Base-by-base conservation (phyloP, 768 basidiomycete species). In the Clavulina sp. region DNA sequence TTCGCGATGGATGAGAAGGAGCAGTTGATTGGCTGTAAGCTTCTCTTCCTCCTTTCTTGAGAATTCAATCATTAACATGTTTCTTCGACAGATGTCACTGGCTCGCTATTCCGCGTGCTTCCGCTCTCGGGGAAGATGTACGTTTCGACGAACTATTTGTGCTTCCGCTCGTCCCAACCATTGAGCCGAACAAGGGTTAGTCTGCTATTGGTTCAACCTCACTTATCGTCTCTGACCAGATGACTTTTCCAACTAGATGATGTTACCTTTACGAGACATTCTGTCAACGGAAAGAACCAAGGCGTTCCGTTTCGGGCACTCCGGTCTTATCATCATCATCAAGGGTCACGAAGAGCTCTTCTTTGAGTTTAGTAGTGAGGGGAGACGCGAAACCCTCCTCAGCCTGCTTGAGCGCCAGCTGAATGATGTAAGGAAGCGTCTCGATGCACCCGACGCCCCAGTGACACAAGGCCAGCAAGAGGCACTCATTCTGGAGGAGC, bases 321-420 rank as follows among this genome's bases (percentile, higher is more conserved):
- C 83, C 60, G 93, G 93, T 26, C 74, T 97, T 19, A 78, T 85
- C 32, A 71, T 97, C 52, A 81, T 96, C 50, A 78, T 99, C 58
- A 86, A 84, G 60, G 93, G 93, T 0, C 89, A 97, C 61, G 93
- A 99, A 66, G 93, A 99, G 62, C 71, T 97, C 6, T 99, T 99
- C 70, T 84, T 97, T 59, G 95, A 99, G 65, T 93, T 99, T 62
- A 71, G 73, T 38, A 78, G 80, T 19, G 76, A 81, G 52, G 81
- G 85, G 51, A 80, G 85, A 56, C 77, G 93, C 23, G 73, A 81
- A 56, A 78, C 80, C 1, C 91, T 92, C 60, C 74, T 84, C 19
- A 63, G 63, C 9, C 69, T 92, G 19, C 68, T 99, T 41, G 78
- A 91, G 57, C 71, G 73, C 24, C 86, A 89, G 62, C 75, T 92